Evolutionary conservation across 2,329 filamentous ascomycete genomes (phyloP), one percentile per base, ranked within the genome.

Genomic region (Dothideomycetes sp.): DNA sequence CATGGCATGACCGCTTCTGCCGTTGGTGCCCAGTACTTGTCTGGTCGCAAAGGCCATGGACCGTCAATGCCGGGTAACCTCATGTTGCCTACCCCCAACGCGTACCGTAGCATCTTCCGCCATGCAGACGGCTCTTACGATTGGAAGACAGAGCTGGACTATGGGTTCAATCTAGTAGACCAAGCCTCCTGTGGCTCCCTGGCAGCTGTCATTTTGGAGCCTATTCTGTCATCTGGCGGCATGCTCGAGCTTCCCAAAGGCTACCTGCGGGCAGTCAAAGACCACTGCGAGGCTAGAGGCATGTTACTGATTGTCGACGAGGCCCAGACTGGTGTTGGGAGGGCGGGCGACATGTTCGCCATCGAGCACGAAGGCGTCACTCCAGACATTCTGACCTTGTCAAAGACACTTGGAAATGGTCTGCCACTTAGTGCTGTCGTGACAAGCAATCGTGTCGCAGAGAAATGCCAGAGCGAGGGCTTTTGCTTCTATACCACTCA

Each of bases 141-240:
- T 51, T 82, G 77, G 77, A 63, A 76, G 47, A 69, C 72, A 0
- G 78, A 82, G 52, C 58, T 82, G 11, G 67, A 76, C 9, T 81
- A 72, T 47, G 75, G 74, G 4, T 81, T 74, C 66, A 61, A 62
- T 14, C 61, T 81, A 56, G 62, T 82, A 15, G 76, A 82, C 44
- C 62, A 66, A 33, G 69, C 73, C 40, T 75, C 68, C 1, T 70
- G 67, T 41, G 77, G 77, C 0, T 79, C 75, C 0, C 63, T 81
- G 0, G 77, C 77, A 1, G 77, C 77, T 0, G 69, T 76, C 22
- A 74, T 81, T 40, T 55, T 80, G 36, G 76, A 81, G 49, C 73
- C 72, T 1, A 77, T 80, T 27, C 62, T 75, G 0, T 70, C 66
- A 0, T 71, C 70, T 12, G 75, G 70, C 0, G 77, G 77, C 2